A percentile compares a stretch with the other conserved stretches of the same genome.
Conservation (phyloP, 768 basidiomycete genomes). For the Lactarius tabidus region DNA sequence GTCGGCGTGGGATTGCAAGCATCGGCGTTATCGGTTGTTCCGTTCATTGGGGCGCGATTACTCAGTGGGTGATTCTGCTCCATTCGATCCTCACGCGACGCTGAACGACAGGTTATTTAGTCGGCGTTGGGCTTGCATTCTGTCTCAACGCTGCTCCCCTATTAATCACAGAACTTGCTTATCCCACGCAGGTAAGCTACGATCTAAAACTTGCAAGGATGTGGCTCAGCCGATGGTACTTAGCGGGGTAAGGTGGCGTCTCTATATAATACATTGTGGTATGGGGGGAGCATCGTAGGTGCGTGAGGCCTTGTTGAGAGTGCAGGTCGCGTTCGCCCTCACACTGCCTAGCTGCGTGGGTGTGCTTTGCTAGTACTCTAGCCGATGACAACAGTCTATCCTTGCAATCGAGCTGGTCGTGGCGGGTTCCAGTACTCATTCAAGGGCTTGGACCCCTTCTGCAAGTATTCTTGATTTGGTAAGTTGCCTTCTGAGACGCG, state of each 20-base stretch:
- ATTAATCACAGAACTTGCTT: conserved; percentile 61
- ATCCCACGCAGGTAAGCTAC: conserved; percentile 58
- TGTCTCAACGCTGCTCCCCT: conserved; percentile 60
- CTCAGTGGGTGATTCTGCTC: conserved; percentile 39
- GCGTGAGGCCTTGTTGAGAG: conserved; percentile 31
- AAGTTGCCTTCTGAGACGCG: conserved; percentile 13
- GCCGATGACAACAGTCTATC: conserved; percentile 33
- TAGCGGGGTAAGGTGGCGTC: conserved; percentile 54
- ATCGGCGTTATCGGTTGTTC: conserved; percentile 41
- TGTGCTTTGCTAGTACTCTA: conserved; percentile 35
- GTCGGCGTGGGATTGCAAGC: conserved; percentile 57
- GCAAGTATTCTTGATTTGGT: conserved; percentile 55
- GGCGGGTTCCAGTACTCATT: conserved; percentile 61
- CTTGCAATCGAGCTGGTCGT: conserved; percentile 47
- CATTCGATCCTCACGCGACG: neutral
- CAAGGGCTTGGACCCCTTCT: conserved; percentile 56
- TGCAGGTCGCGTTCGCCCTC: conserved; percentile 6
- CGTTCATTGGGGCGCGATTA: conserved; percentile 56
- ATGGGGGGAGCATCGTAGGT: conserved; percentile 64
- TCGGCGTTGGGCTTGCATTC: conserved; percentile 61
- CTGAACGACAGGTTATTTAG: conserved; percentile 33
- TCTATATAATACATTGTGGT: conserved; percentile 72
- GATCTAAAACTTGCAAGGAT: neutral
- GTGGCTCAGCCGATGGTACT: conserved; percentile 29
- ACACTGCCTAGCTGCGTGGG: conserved; percentile 40